A percentile compares a stretch with the other conserved stretches of the same genome.
Conservation (phyloP, 2,329 filamentous ascomycete genomes). For the Fusarium pseudoanthophilum region DNA sequence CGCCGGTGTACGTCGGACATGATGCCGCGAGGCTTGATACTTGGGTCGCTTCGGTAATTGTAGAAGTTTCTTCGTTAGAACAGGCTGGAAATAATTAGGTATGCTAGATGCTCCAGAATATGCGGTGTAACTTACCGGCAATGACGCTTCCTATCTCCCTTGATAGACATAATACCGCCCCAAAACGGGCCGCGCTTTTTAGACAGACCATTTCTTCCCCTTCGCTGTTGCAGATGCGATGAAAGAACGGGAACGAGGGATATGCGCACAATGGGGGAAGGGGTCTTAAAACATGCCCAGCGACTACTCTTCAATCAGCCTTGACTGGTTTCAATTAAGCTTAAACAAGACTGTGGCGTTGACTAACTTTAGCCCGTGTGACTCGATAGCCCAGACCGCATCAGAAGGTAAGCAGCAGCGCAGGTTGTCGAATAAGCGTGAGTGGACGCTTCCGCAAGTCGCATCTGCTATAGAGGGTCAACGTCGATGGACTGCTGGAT, state of each 20-base stretch:
- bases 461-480: rapidly evolving
- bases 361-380: background rate
- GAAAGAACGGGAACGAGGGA: no score
- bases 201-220: rapidly evolving
- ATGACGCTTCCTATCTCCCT: rapidly evolving
- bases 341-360: background rate
- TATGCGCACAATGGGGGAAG: background rate
- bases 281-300: background rate
- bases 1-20: background rate
- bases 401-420: no score
- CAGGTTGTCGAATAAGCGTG: background rate
- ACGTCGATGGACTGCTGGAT: background rate
- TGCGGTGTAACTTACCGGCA: rapidly evolving
- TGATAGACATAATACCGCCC: rapidly evolving
- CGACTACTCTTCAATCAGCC: rapidly evolving
- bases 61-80: rapidly evolving
- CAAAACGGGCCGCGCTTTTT: rapidly evolving
- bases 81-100: rapidly evolving
- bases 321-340: background rate
- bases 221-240: background rate
- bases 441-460: background rate
- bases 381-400: background rate
- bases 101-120: rapidly evolving
- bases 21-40: background rate
- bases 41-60: background rate